Evolutionary conservation across 805 yeast genomes (phyloP), one percentile per base, ranked within the genome.

Genomic region (Lipomyces yamanashiensis): DNA sequence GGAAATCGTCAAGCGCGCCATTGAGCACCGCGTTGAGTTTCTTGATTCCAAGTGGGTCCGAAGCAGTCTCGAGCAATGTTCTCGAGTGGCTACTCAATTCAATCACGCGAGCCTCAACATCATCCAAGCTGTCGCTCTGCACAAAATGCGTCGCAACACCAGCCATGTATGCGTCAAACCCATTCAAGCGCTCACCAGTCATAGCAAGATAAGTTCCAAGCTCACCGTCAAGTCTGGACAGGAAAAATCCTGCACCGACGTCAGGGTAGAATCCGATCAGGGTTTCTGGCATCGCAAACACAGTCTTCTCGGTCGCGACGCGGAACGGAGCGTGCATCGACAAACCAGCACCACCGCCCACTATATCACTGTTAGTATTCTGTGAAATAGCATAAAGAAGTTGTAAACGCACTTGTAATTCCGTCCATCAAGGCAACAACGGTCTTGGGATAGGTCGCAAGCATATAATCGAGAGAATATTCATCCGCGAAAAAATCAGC

Each of bases 321-420:
- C 98, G 85, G 81, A 93, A 93, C 2, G 97, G 93, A 12, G 90
- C 87, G 77, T 95, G 98, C 48, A 90, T 88, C 0, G 93, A 82
- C 51, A 95, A 79, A 4, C 99, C 98, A 50, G 92, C 96, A 71
- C 98, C 98, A 58, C 98, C 98, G 60, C 98, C 99, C 96, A 95
- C 91, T 58, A 47, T 34, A 17, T 2, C 6, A 10, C 21, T 28
- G 33, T 8, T 21, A 33, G n/a, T 19, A 33, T 33, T 28, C 13
- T 49, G 12, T 7, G 19, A 10, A 17, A 7, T 15, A 15, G 13
- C 5, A 48, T 1, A n/a, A n/a, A 50, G 52, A 28, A 15, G 12
- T 4, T 12, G 17, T 7, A 15, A n/a, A 53, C 68, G 47, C 53
- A 65, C 68, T 70, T 34, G 93, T 90, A 71, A 93, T 90, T 23